phyloP scores from a whole-genome alignment of 306 rosid species.

The Parietaria judaica region DNA sequence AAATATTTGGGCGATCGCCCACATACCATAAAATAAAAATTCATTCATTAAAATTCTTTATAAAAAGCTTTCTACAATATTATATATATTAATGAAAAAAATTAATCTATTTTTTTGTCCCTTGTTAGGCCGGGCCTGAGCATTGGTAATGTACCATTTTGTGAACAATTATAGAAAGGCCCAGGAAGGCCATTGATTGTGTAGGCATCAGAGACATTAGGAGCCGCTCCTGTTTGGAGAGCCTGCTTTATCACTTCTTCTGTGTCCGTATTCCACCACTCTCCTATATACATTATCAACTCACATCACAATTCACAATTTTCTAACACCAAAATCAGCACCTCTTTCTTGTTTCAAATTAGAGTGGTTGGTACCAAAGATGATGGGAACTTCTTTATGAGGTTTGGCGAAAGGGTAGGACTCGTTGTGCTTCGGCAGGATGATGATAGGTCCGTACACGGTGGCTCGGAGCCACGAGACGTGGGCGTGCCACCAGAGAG shows the following conservation, averaged over 20 bases:
- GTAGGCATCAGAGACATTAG: constrained; percentile 71
- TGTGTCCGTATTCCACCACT: constrained; percentile 71
- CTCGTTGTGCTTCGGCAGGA: constrained; percentile 38
- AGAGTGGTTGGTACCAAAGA: constrained; percentile 34
- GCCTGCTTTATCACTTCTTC: constrained; percentile 57
- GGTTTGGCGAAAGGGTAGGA: constrained; percentile 57
- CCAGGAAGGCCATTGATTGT: constrained; percentile 71
- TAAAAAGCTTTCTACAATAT: too few relatives aligned
- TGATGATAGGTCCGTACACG: constrained; percentile 54
- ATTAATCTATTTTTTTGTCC: too few relatives aligned
- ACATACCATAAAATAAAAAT: too few relatives aligned
- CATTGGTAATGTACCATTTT: constrained; percentile 20
- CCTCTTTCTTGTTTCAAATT: background rate
- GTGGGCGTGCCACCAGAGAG: constrained; percentile 68
- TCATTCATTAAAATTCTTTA: too few relatives aligned
- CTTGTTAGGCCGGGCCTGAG: too few relatives aligned
- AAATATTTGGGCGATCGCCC: too few relatives aligned
- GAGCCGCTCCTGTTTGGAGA: constrained; percentile 55
- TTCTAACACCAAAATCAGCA: background rate
- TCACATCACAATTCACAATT: background rate
- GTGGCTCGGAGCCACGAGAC: constrained; percentile 62
- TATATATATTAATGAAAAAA: too few relatives aligned
- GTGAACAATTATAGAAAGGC: constrained; percentile 60
- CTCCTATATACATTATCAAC: constrained; percentile 28
- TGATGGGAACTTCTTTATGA: constrained; percentile 46